Percentiles rank a stretch among this genome's conserved stretches.
Conservation (phyloP, 2,329 filamentous ascomycete genomes). For the Rutstroemia sp. region DNA sequence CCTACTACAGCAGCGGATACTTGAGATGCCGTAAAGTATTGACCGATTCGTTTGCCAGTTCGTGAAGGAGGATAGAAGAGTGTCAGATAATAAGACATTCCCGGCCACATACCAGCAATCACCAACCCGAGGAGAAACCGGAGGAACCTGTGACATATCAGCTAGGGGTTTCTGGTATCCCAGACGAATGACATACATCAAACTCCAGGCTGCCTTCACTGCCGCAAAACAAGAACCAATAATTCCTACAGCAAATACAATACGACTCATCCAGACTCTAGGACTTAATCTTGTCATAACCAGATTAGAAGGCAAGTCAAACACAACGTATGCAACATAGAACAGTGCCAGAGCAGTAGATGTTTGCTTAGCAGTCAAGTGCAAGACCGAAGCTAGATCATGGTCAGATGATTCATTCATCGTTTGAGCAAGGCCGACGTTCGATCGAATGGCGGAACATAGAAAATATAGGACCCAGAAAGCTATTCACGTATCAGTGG, state of each 20-base stretch:
- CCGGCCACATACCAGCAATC: constrained; percentile 91
- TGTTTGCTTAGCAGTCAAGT: constrained; percentile 66
- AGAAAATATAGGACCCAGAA: constrained; percentile 91
- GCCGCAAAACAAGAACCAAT: constrained; percentile 80
- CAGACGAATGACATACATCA: constrained; percentile 34
- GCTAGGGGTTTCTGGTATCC: background rate
- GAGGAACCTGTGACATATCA: constrained; percentile 46
- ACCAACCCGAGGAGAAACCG: constrained; percentile 79
- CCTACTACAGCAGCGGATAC: constrained; percentile 85
- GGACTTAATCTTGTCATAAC: constrained; percentile 81
- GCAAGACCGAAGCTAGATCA: constrained; percentile 65
- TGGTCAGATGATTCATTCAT: constrained; percentile 72
- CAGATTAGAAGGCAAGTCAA: constrained; percentile 82
- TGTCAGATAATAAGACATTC: constrained; percentile 88
- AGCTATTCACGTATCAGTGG: constrained; percentile 37
- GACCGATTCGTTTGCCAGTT: constrained; percentile 80
- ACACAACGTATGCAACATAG: constrained; percentile 87
- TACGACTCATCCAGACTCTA: constrained; percentile 85
- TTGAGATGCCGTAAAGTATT: constrained; percentile 84
- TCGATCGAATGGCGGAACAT: constrained; percentile 85
- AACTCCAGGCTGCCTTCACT: constrained; percentile 74
- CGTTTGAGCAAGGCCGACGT: constrained; percentile 88
- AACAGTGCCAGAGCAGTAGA: constrained; percentile 82
- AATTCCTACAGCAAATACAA: constrained; percentile 78
- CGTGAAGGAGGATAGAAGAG: constrained; percentile 85